Evolutionary conservation across 495 filamentous ascomycete species (phyloP).

Genomic region (Astrothelium macrocarpum): DNA sequence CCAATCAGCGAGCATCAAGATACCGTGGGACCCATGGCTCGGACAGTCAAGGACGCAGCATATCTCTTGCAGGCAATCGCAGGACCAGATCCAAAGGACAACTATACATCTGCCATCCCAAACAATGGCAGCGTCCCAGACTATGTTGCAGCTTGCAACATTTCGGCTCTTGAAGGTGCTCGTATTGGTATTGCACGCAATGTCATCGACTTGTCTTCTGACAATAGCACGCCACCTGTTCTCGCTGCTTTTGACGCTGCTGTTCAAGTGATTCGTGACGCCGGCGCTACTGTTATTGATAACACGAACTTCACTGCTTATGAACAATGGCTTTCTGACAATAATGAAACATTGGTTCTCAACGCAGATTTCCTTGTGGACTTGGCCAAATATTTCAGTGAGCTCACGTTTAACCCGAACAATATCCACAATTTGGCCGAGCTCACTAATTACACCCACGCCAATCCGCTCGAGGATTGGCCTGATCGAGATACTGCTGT

Average conservation of each 20-base stretch:
- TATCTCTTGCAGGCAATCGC: slow-evolving; percentile 55
- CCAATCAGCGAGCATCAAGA: slow-evolving; percentile 55
- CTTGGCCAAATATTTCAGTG: slow-evolving; percentile 28
- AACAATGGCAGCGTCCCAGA: slow-evolving; percentile 35
- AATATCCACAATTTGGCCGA: slow-evolving; percentile 32
- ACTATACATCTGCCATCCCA: slow-evolving; percentile 46
- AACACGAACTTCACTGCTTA: slow-evolving; percentile 44
- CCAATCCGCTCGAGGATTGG: slow-evolving; percentile 38
- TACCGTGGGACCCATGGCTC: slow-evolving; percentile 55
- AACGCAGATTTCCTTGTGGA: slow-evolving; percentile 31
- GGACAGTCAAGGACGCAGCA: slow-evolving; percentile 57
- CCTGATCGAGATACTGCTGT: slow-evolving; percentile 39
- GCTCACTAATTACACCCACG: slow-evolving; percentile 38
- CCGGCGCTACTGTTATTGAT: slow-evolving; percentile 45
- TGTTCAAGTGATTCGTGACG: slow-evolving; percentile 33
- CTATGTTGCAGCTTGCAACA: slow-evolving; percentile 44
- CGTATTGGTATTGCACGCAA: slow-evolving; percentile 47
- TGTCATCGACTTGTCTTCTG: slow-evolving; percentile 28
- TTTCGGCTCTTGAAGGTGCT: slow-evolving; percentile 37
- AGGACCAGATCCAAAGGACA: slow-evolving; percentile 41
- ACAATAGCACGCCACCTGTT: slow-evolving; percentile 24
- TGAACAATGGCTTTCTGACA: slow-evolving; percentile 22
- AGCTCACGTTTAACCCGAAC: slow-evolving; percentile 35
- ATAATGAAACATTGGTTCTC: slow-evolving; percentile 24
- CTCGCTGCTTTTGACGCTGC: slow-evolving; percentile 39